phyloP scores from a whole-genome alignment of 2,329 filamentous ascomycete genomes.

The Aspergillus sp. region DNA sequence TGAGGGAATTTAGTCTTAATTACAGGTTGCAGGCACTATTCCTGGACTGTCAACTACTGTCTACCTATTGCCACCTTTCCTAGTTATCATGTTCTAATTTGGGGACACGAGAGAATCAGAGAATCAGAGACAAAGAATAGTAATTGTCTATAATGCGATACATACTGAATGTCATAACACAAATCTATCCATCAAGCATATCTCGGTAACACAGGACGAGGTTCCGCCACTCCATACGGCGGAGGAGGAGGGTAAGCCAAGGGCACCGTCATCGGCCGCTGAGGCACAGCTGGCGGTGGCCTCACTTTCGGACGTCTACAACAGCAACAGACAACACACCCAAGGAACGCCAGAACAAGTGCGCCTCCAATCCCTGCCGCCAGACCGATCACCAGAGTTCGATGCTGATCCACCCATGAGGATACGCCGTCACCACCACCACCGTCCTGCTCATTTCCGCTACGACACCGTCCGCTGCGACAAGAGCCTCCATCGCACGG shows the following conservation, averaged over 20 bases:
- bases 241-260: background rate
- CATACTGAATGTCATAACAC: background rate
- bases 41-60: too few species aligned
- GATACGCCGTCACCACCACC: background rate
- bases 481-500: conserved; percentile 8
- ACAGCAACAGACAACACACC: conserved; percentile 8
- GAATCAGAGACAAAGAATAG: too few species aligned
- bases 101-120: too few species aligned
- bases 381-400: conserved; percentile 13
- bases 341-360: conserved; percentile 7
- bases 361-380: conserved; percentile 15
- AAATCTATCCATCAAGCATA: background rate
- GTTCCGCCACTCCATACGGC: background rate
- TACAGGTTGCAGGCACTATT: too few species aligned
- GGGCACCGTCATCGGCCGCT: too few species aligned
- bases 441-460: background rate
- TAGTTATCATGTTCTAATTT: too few species aligned
- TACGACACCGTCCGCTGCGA: background rate
- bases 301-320: conserved; percentile 19
- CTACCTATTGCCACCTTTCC: too few species aligned
- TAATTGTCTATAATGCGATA: background rate
- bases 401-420: conserved; percentile 15
- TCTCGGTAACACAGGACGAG: background rate
- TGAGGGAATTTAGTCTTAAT: too few species aligned
- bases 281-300: too few species aligned